Conservation (phyloP, 1,284 basidiomycete species). For the Malassezia dermatis region DNA sequence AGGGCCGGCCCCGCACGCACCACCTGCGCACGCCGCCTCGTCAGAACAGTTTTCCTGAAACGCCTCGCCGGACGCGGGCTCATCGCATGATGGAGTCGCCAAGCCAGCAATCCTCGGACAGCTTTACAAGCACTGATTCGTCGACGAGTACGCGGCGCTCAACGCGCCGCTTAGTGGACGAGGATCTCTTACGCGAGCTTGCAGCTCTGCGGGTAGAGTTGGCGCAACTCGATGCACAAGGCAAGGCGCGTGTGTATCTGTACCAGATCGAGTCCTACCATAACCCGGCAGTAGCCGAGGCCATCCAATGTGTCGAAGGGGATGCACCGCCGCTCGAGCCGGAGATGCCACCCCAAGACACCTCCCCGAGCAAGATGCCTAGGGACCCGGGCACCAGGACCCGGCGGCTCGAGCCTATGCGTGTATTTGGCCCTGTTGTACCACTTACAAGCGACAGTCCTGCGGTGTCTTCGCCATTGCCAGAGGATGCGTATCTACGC, state of each 20-base stretch:
- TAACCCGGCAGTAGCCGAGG: constrained; percentile 27
- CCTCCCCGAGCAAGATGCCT: neutral
- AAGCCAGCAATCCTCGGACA: neutral
- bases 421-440: neutral
- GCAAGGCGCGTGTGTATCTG: constrained; percentile 26
- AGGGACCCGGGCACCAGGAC: neutral
- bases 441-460: neutral
- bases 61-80: neutral
- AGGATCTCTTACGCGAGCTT: constrained; percentile 37
- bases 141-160: constrained; percentile 3
- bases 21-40: neutral
- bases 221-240: constrained; percentile 22
- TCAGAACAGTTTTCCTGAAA: neutral
- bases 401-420: neutral
- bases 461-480: neutral
- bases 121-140: neutral
- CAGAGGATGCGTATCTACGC: neutral
- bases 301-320: neutral
- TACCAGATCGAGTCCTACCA: constrained; percentile 35
- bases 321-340: neutral
- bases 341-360: neutral
- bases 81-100: neutral
- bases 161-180: constrained; percentile 27
- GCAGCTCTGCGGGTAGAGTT: constrained; percentile 29
- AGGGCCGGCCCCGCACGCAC: neutral